Evolutionary conservation across 1,284 basidiomycete genomes (phyloP).

Genomic region (Austroboletus niveus): DNA sequence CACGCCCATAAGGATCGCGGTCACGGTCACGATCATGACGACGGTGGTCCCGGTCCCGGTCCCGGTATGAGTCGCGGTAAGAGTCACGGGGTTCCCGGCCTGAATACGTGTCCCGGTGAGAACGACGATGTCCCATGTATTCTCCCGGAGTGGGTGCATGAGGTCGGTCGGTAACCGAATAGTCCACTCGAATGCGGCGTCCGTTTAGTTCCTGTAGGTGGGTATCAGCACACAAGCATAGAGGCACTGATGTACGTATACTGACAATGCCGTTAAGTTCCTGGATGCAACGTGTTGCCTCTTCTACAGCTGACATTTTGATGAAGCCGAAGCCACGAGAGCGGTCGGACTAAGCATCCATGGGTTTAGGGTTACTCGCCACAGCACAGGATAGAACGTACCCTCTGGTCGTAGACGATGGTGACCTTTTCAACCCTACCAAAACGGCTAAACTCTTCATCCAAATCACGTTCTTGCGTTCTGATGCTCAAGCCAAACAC

Average conservation of each 20-base stretch:
- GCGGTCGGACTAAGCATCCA: conserved; percentile 73
- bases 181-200: conserved; percentile 94
- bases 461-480: conserved; percentile 90
- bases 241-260: conserved; percentile 14
- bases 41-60: conserved; percentile 50
- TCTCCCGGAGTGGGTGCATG: conserved; percentile 97
- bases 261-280: conserved; percentile 90
- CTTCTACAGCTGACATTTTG: conserved; percentile 85
- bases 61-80: conserved; percentile 50
- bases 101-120: conserved; percentile 53
- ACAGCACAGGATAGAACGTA: conserved; percentile 43
- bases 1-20: conserved; percentile 55
- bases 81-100: conserved; percentile 44
- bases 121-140: conserved; percentile 91
- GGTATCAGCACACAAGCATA: conserved; percentile 11
- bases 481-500: conserved; percentile 96
- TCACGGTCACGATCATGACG: conserved; percentile 54
- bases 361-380: conserved; percentile 15
- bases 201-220: conserved; percentile 82
- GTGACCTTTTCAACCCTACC: conserved; percentile 94
- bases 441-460: conserved; percentile 88
- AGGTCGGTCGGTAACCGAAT: conserved; percentile 89
- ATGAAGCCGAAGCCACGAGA: conserved; percentile 99
- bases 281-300: conserved; percentile 84
- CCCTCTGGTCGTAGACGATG: conserved; percentile 98